A percentile compares a stretch with the other conserved stretches of the same genome.
Evolutionary conservation across 108 stramenopile genomes (phyloP).

Genomic region (Skeletonema costatum): DNA sequence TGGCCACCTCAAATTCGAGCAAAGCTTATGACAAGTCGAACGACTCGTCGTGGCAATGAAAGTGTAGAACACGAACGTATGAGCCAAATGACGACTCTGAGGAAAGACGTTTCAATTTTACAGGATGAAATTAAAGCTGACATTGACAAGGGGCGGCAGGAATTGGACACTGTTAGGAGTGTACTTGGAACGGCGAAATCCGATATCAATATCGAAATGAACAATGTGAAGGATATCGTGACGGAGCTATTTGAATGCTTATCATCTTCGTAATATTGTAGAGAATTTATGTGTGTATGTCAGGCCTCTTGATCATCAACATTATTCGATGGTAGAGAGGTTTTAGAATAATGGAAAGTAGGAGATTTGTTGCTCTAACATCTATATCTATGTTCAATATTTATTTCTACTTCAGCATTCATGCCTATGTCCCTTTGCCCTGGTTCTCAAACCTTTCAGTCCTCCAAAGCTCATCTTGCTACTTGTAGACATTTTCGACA

Average conservation of each 20-base stretch:
- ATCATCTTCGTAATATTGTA: slow-evolving; percentile 3
- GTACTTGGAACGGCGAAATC: not conserved
- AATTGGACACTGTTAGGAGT: slow-evolving; percentile 14
- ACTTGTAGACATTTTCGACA: not conserved
- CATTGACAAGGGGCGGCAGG: slow-evolving; percentile 30
- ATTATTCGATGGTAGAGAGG: no score
- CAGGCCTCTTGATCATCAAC: no score
- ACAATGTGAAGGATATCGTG: slow-evolving; percentile 47
- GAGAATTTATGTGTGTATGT: not conserved
- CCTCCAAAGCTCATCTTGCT: not conserved
- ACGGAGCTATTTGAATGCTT: slow-evolving; percentile 70
- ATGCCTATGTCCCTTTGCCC: not conserved
- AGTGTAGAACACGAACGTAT: slow-evolving; percentile 15
- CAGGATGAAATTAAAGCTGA: slow-evolving; percentile 27
- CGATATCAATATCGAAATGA: slow-evolving; percentile 38
- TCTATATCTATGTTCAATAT: no score
- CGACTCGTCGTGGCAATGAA: slow-evolving; percentile 3
- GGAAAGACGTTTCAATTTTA: slow-evolving; percentile 26
- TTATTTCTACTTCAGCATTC: no score
- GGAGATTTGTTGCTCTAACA: not conserved
- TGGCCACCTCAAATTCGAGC: slow-evolving; percentile 81
- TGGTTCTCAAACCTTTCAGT: not conserved
- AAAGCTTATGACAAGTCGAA: slow-evolving; percentile 40
- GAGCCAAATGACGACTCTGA: slow-evolving; percentile 12
- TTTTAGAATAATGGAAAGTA: not conserved